These are phyloP conservation scores for Lentinula sp. DNA, from an alignment of 768 basidiomycete species.

Conservation along the genomic window DNA sequence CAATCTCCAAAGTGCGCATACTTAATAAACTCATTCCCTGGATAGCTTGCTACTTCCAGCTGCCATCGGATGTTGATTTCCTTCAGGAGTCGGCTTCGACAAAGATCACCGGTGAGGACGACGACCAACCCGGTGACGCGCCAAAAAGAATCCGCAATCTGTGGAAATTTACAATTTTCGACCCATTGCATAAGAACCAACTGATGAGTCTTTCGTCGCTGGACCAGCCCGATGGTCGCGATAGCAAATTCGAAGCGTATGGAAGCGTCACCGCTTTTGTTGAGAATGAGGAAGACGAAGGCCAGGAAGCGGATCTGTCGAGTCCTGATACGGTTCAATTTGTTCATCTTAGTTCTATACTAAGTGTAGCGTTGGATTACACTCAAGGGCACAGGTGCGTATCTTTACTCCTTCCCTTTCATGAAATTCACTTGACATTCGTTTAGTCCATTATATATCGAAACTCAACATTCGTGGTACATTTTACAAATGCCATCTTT, in stretches of 20 bases:
- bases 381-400: slow-evolving; percentile 44
- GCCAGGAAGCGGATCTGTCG: slow-evolving; percentile 45
- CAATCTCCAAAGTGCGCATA: neutral
- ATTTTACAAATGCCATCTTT: slow-evolving; percentile 42
- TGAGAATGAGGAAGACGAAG: slow-evolving; percentile 55
- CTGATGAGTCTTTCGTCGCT: slow-evolving; percentile 44
- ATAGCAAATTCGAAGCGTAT: slow-evolving; percentile 43
- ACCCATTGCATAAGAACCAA: slow-evolving; percentile 37
- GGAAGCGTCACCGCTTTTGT: slow-evolving; percentile 46
- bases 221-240: slow-evolving; percentile 33
- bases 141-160: slow-evolving; percentile 54
- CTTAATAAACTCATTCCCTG: neutral
- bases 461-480: slow-evolving; percentile 63
- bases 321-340: slow-evolving; percentile 27
- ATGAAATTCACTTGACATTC: slow-evolving; percentile 4
- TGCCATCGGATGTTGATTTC: neutral
- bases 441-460: slow-evolving; percentile 56
- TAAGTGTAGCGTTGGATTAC: slow-evolving; percentile 47
- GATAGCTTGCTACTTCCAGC: neutral
- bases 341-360: slow-evolving; percentile 41
- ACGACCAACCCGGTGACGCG: slow-evolving; percentile 20
- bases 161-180: slow-evolving; percentile 55
- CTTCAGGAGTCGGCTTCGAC: slow-evolving; percentile 14
- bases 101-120: slow-evolving; percentile 35
- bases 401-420: slow-evolving; percentile 1